Conservation (phyloP, 257 asterid species). For the Solanum clarkiae region DNA sequence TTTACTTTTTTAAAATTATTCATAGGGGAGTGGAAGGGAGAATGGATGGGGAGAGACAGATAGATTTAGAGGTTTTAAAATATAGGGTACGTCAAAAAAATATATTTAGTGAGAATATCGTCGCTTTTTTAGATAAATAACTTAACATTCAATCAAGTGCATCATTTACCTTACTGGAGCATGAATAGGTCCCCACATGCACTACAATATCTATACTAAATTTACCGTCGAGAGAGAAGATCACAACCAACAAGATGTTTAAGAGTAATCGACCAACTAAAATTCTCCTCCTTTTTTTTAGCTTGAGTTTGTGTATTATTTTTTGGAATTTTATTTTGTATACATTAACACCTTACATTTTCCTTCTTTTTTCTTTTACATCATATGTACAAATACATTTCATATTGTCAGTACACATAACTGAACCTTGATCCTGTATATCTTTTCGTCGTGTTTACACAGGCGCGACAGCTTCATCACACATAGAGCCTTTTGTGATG, state of each 20-base stretch:
- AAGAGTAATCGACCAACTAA: not conserved
- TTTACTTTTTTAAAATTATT: not conserved
- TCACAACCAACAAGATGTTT: not conserved
- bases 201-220: not conserved
- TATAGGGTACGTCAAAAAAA: not conserved
- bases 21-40: not conserved
- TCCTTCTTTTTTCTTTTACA: not conserved
- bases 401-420: not conserved
- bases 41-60: not conserved
- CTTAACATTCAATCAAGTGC: not conserved
- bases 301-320: not conserved
- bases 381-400: not conserved
- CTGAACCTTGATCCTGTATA: not conserved
- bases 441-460: not conserved
- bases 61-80: not conserved
- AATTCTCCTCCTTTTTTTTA: not conserved
- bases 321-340: not conserved
- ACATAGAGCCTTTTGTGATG: constrained; percentile 83
- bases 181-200: not conserved
- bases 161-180: not conserved
- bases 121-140: not conserved
- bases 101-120: not conserved
- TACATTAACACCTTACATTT: not conserved
- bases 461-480: constrained; percentile 86
- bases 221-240: not conserved